Evolutionary conservation across 805 yeast genomes (phyloP).

Genomic region (Saccharomycopsis javanensis): DNA sequence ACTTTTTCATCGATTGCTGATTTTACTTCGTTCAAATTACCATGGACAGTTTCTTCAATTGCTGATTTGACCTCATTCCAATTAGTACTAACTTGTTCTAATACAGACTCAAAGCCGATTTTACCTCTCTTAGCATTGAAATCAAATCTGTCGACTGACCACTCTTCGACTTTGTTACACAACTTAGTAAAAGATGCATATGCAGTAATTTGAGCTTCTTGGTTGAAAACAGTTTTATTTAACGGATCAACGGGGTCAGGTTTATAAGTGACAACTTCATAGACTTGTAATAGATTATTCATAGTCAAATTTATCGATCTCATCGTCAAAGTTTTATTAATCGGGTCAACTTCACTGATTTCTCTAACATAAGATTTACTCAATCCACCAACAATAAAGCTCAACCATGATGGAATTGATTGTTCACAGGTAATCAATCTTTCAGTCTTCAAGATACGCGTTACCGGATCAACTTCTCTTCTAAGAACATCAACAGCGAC

Average conservation of each 20-base stretch:
- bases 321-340: conserved; percentile 54
- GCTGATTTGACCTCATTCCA: conserved; percentile 14
- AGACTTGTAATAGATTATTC: conserved; percentile 65
- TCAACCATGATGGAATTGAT: conserved; percentile 74
- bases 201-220: conserved; percentile 84
- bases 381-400: conserved; percentile 60
- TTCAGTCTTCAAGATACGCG: conserved; percentile 61
- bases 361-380: conserved; percentile 78
- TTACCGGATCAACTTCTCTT: conserved; percentile 50
- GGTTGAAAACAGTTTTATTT: conserved; percentile 54
- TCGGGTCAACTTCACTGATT: conserved; percentile 72
- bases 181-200: conserved; percentile 59
- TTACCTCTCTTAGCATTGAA: conserved; percentile 82
- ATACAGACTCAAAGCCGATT: conserved; percentile 74
- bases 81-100: conserved; percentile 28
- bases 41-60: conserved; percentile 4
- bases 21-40: conserved; percentile 4
- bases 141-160: conserved; percentile 82
- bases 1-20: conserved; percentile 4
- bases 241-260: conserved; percentile 53
- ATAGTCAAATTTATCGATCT: conserved; percentile 82
- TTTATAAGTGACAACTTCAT: conserved; percentile 73
- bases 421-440: conserved; percentile 84
- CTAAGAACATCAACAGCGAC: conserved; percentile 83
- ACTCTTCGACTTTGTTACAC: conserved; percentile 80